Evolutionary conservation across 2,329 filamentous ascomycete species (phyloP), one percentile per base, ranked within the genome.

Genomic region (Thermothelomyces thermophilus): DNA sequence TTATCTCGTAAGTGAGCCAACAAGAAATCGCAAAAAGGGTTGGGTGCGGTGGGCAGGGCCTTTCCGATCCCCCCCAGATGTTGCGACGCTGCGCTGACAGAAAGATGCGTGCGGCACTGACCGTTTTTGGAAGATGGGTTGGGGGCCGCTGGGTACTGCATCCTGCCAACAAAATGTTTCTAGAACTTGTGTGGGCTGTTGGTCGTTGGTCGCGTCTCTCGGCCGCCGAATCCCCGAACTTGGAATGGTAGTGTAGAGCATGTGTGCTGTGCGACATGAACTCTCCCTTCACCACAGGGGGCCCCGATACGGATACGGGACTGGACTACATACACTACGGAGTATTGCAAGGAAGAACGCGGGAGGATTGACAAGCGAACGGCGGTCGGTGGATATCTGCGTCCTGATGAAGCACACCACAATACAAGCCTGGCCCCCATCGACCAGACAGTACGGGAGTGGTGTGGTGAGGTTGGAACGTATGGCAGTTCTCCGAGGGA

Each of bases 1-100:
- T n/a, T n/a, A n/a, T 30, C 24, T 44, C 48, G 48, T 50, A 46
- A 28, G 37, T 22, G 16, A 46, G 31, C 48, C 48, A 50, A 50
- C 48, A n/a, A 24, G 36, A 41, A 24, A 7, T 8, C 3, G 7
- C 17, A 6, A 33, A 30, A 19, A 5, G 17, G n/a, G n/a, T n/a
- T 16, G 16, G 1, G 40, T 19, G 31, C 35, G 41, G 16, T 34
- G 41, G 35, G 22, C 6, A 39, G 2, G n/a, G n/a, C n/a, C n/a
- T n/a, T n/a, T n/a, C n/a, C n/a, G n/a, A n/a, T n/a, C n/a, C n/a
- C 20, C n/a, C 20, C 34, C n/a, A 34, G 19, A 36, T 16, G 16
- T 40, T 33, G 34, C 39, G 33, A 36, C 46, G 33, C 28, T 42
- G 39, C n/a, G 22, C 37, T 41, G 24, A 41, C 22, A 41, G 22